Evolutionary conservation across 495 filamentous ascomycete genomes (phyloP).

Genomic region (Neurospora pannonica): DNA sequence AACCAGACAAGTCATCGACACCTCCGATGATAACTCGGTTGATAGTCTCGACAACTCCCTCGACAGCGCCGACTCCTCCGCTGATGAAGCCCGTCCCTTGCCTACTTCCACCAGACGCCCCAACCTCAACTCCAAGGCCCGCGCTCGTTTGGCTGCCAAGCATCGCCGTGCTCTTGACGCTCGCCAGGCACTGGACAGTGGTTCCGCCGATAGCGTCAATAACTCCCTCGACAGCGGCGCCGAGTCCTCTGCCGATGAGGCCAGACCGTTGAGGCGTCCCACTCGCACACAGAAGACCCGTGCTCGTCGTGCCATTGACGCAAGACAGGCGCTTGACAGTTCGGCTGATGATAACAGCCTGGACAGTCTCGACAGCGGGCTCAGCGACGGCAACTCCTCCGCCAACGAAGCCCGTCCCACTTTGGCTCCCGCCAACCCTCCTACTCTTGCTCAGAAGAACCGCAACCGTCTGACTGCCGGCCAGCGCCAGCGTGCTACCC

Average conservation of each 20-base stretch:
- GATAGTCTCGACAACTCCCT: neutral
- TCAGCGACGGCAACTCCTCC: neutral
- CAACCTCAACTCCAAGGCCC: neutral
- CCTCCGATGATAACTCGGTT: neutral
- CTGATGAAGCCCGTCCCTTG: neutral
- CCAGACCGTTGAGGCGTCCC: neutral
- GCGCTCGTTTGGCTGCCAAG: neutral
- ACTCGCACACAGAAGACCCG: neutral
- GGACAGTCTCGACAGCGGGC: neutral
- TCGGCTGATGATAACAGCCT: neutral
- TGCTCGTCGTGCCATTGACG: neutral
- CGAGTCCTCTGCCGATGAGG: neutral
- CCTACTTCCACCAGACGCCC: neutral
- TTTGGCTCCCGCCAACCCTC: too few relatives aligned
- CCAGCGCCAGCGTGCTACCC: neutral
- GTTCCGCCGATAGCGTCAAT: neutral
- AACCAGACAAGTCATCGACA: neutral
- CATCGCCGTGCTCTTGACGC: neutral
- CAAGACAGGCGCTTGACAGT: neutral
- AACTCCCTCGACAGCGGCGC: neutral
- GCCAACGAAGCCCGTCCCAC: neutral
- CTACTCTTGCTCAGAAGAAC: too few relatives aligned
- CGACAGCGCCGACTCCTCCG: neutral
- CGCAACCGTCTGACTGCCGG: neutral
- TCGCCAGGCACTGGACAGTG: neutral